Conservation (phyloP, 2,329 filamentous ascomycete genomes). For the Zarea fungicola region DNA sequence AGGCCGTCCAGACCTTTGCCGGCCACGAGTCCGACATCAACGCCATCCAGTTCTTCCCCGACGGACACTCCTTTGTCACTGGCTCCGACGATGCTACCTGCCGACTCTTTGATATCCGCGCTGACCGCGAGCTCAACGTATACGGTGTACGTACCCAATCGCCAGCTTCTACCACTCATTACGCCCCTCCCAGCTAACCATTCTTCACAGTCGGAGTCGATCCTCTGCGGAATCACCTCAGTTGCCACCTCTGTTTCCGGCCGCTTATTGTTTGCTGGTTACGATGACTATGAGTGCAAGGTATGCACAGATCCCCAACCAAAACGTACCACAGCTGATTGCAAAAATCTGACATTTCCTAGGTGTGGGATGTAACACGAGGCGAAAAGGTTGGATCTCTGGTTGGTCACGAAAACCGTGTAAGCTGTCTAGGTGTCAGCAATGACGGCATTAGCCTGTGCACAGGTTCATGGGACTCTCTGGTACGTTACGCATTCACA, state of each 20-base stretch:
- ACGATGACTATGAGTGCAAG: conserved; percentile 99
- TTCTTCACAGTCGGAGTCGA: conserved; percentile 75
- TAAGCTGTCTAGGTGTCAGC: conserved; percentile 97
- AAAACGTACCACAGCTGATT: background rate
- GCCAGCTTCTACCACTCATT: background rate
- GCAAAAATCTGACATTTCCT: conserved; percentile 16
- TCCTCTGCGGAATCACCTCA: conserved; percentile 95
- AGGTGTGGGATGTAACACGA: conserved; percentile 98
- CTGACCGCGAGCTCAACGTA: conserved; percentile 72
- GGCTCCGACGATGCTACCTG: conserved; percentile 97
- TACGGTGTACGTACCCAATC: conserved; percentile 52
- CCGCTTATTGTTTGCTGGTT: conserved; percentile 89
- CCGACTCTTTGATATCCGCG: conserved; percentile 94
- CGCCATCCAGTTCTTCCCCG: conserved; percentile 98
- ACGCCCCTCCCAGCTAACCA: conserved; percentile 16
- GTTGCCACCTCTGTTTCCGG: conserved; percentile 97
- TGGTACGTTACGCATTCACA: conserved; percentile 60
- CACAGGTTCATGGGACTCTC: conserved; percentile 98
- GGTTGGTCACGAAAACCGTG: conserved; percentile 96
- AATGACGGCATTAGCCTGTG: conserved; percentile 99
- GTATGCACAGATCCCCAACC: conserved; percentile 49
- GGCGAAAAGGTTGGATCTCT: conserved; percentile 96
- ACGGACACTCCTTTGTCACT: conserved; percentile 96
- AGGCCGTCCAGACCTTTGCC: conserved; percentile 97
- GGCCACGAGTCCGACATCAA: conserved; percentile 99